These are phyloP conservation scores for Chrysochromulina tobinii DNA, from an alignment of 78 protist species.

Conservation along the genomic window DNA sequence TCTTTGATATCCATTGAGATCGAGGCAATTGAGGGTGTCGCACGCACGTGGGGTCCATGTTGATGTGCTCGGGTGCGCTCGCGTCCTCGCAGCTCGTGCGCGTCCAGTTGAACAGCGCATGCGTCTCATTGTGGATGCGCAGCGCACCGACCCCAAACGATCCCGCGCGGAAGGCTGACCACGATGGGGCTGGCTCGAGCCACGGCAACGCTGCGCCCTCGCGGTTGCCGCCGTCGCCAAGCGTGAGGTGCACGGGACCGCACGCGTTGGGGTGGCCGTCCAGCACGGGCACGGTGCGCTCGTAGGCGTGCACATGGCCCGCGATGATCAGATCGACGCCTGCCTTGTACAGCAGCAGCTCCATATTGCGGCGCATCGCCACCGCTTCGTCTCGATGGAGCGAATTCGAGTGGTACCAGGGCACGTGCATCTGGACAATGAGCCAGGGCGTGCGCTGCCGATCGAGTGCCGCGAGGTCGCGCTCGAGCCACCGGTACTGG, in stretches of 20 bases:
- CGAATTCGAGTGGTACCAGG: background rate
- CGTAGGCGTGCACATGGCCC: constrained; percentile 55
- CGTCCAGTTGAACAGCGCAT: background rate
- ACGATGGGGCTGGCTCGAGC: background rate
- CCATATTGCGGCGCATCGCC: background rate
- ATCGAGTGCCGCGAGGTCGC: background rate
- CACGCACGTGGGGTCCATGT: no score
- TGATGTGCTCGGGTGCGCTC: no score
- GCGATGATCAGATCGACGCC: constrained; percentile 29
- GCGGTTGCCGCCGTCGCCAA: constrained; percentile 22
- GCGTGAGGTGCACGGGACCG: background rate
- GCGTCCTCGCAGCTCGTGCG: no score
- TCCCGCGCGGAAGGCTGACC: background rate
- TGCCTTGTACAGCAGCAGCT: background rate
- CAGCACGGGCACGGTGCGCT: constrained; percentile 16
- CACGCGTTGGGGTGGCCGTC: background rate
- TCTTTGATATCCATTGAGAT: no score
- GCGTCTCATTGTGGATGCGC: background rate
- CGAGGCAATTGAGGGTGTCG: no score
- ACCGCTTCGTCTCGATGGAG: background rate
- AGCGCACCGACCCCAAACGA: background rate
- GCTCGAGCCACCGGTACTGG: constrained; percentile 7
- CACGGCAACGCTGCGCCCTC: background rate
- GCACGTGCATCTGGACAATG: background rate
- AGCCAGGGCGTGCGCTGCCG: constrained; percentile 20